Evolutionary conservation across 2,329 filamentous ascomycete species (phyloP).

Genomic region (Fusarium sp.): DNA sequence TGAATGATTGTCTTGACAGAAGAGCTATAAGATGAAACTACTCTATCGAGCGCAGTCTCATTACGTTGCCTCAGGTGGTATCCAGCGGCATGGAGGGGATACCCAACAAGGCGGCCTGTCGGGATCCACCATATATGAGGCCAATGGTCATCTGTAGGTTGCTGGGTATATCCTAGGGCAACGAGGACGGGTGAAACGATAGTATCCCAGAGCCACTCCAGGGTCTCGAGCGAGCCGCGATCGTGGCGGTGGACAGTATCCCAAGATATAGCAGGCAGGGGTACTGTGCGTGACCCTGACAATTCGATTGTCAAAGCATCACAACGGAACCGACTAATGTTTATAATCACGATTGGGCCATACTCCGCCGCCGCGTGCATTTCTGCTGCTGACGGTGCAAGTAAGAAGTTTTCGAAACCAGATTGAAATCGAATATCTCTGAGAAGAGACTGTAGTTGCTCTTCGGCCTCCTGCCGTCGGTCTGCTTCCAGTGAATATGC

Average conservation of each 20-base stretch:
- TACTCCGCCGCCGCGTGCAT: background rate
- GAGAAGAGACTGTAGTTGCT: too few relatives aligned
- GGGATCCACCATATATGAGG: slow-evolving; percentile 2
- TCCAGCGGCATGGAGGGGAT: background rate
- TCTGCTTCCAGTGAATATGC: background rate
- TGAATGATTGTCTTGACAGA: background rate
- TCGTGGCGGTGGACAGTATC: background rate
- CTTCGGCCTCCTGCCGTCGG: background rate
- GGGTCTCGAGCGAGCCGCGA: rapidly evolving
- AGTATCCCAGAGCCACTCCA: slow-evolving; percentile 1
- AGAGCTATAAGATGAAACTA: background rate
- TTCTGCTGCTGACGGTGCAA: background rate
- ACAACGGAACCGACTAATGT: background rate
- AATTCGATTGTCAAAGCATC: background rate
- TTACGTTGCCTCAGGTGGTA: background rate
- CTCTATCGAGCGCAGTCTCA: background rate
- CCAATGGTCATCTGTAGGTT: background rate
- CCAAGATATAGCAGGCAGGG: too few relatives aligned
- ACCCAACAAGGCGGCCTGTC: background rate
- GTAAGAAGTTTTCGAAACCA: background rate
- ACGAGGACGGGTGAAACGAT: background rate
- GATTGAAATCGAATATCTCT: too few relatives aligned
- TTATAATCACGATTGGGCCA: background rate
- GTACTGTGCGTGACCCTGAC: rapidly evolving
- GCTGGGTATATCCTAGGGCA: rapidly evolving